Evolutionary conservation across 805 yeast species (phyloP), one percentile per base, ranked within the genome.

Genomic region (Saccharomyces kudriavzevii): DNA sequence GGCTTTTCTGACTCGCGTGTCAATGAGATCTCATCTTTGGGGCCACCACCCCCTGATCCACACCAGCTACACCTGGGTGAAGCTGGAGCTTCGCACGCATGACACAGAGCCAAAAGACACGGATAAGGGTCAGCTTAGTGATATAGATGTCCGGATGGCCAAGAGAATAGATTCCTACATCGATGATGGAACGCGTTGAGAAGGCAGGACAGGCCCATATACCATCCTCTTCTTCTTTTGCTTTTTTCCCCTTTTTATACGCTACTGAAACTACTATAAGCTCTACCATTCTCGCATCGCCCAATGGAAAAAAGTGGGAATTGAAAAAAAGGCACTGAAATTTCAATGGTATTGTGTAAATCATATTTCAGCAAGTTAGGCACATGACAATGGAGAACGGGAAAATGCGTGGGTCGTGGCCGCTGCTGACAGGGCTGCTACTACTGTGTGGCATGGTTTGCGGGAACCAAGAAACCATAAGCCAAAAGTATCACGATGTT

Each of bases 41-140:
- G 84, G 82, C 3, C 92, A 87, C 60, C 95, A 87, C 64, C 92
- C 94, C 0, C 82, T 82, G 0, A 79, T 87, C 11, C 74, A 72
- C 0, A 85, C 85, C 2, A 77, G 82, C 0, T 87, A 85, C 61
- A 87, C 81, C 56, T 69, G 72, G 29, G 86, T 85, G 1, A 70
- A 72, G 14, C 55, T 87, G 3, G 70, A 72, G 26, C 64, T 85
- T 40, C 78, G 83, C 1, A 87, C 92, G 0, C 94, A 87, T 61
- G 94, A 87, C 63, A 70, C 75, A 0, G 67, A 70, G 24, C 43
- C 92, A 0, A 92, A 87, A 60, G 94, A 87, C 63, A 71, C 75
- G 0, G 67, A 70, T 24, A 78, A 79, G 4, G 54, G 55, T 14
- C 51, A 50, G 13, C 55, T 81, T 9, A 77, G 85, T n/a, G 77